Evolutionary conservation across 2,329 filamentous ascomycete genomes (phyloP).

Genomic region (Colletotrichum orbiculare): DNA sequence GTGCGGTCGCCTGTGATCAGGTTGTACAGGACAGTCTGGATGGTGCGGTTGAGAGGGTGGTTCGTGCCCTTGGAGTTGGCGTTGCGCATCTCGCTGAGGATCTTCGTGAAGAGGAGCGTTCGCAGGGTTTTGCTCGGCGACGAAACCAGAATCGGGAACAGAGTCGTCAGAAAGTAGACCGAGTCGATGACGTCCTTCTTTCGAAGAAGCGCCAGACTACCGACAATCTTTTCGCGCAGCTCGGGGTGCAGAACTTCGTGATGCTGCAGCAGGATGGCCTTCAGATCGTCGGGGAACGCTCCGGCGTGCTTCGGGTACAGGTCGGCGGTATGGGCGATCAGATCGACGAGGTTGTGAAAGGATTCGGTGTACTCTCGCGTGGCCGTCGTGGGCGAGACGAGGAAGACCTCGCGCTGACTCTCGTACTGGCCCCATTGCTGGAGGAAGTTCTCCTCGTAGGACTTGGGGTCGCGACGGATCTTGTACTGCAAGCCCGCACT

Average conservation of each 20-base stretch:
- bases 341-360: conserved; percentile 91
- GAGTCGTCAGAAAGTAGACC: conserved; percentile 81
- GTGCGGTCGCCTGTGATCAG: conserved; percentile 86
- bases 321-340: conserved; percentile 92
- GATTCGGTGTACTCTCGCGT: conserved; percentile 83
- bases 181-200: conserved; percentile 96
- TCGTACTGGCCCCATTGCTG: conserved; percentile 93
- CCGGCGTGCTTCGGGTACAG: conserved; percentile 87
- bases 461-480: conserved; percentile 87
- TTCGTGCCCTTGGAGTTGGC: conserved; percentile 90
- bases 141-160: conserved; percentile 95
- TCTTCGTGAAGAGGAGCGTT: conserved; percentile 85
- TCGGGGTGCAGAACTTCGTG: conserved; percentile 86
- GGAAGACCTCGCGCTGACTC: conserved; percentile 89
- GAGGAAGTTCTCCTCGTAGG: conserved; percentile 89
- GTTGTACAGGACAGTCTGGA: conserved; percentile 94
- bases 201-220: conserved; percentile 85
- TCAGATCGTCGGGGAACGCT: conserved; percentile 83
- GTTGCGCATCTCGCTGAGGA: conserved; percentile 88
- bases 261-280: conserved; percentile 82
- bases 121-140: conserved; percentile 92
- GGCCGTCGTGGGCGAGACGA: conserved; percentile 82
- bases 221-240: conserved; percentile 92
- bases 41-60: conserved; percentile 90
- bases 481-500: conserved; percentile 91